phyloP scores from a whole-genome alignment of 495 filamentous ascomycete genomes.

The Bacidia rubella region DNA sequence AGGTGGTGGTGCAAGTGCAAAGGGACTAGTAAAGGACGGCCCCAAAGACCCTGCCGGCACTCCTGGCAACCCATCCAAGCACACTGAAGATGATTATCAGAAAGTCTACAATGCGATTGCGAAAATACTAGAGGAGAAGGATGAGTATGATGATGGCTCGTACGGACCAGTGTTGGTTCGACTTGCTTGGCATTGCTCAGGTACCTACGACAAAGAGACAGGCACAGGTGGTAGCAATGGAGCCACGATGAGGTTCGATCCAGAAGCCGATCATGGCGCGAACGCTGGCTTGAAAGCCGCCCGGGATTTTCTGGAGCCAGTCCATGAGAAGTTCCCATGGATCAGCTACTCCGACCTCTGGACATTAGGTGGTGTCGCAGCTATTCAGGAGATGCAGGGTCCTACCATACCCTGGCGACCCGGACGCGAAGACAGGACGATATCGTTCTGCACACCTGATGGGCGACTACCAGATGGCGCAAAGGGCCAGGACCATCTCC shows the following conservation, averaged over 20 bases:
- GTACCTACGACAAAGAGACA: conserved; percentile 81
- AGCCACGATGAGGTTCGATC: conserved; percentile 93
- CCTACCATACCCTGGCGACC: conserved; percentile 82
- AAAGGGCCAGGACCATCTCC: conserved; percentile 71
- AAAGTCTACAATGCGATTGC: conserved; percentile 89
- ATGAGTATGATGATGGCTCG: conserved; percentile 93
- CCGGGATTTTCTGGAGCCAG: conserved; percentile 81
- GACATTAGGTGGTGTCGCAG: conserved; percentile 75
- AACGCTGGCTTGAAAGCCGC: conserved; percentile 83
- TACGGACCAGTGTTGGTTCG: conserved; percentile 83
- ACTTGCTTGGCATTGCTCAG: conserved; percentile 77
- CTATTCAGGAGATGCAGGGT: conserved; percentile 91
- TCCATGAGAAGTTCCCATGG: conserved; percentile 88
- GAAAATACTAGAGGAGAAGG: conserved; percentile 62
- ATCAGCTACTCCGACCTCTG: conserved; percentile 93
- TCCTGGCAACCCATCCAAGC: conserved; percentile 42
- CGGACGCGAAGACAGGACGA: conserved; percentile 69
- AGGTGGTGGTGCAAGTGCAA: neutral
- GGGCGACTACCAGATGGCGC: conserved; percentile 85
- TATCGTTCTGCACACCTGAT: conserved; percentile 83
- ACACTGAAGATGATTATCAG: conserved; percentile 82
- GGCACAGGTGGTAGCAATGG: conserved; percentile 90
- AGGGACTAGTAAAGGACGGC: conserved; percentile 25
- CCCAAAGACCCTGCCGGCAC: conserved; percentile 18
- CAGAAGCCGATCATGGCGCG: conserved; percentile 84